Base-by-base conservation (phyloP, 2,329 filamentous ascomycete genomes). In the Byssothecium circinans region DNA sequence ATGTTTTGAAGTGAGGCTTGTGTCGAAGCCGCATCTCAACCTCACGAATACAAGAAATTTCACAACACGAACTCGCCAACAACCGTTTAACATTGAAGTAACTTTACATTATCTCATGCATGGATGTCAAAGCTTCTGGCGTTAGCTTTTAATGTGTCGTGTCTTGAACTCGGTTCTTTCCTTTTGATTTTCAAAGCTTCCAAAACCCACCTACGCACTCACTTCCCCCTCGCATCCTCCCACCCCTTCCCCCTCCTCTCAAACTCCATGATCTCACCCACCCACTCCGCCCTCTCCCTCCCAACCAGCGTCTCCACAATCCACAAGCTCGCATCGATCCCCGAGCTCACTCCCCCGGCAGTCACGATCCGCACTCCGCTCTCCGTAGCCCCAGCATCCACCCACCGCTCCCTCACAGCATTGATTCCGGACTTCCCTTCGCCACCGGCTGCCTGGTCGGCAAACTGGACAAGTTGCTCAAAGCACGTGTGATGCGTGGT, bases 401-500 rank as follows among this genome's bases (percentile, higher is more conserved):
- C 64, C 64, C 66, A 70, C 33, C 66, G 49, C 53, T 64, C 61
- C 51, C 43, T 56, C 43, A 65, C 53, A 20, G 68, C 50, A 2
- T 57, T 57, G 23, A 60, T 52, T 0, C 55, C 51, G 2, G 60
- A 57, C 15, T 65, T 54, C 0, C 62, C 62, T 14, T 67, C 55
- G 0, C 62, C 61, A 2, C 65, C 65, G 2, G 64, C 62, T 2
- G 62, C 65, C 25, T 63, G 37, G 43, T 70, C 64, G 1, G 64
- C 60, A 18, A 61, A 39, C 39, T 53, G n/a, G 43, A 66, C 60
- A 22, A 68, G 41, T 43, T 47, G 33, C 0, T 66, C 61, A 2
- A 62, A 61, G 8, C 43, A 50, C n/a, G 63, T 27, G 43, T 74
- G 73, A 56, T 75, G 73, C 17, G 73, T 75, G 1, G 73, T 74